Conservation (phyloP, 2,329 filamentous ascomycete genomes). For the Arthrocladium fulminans region DNA sequence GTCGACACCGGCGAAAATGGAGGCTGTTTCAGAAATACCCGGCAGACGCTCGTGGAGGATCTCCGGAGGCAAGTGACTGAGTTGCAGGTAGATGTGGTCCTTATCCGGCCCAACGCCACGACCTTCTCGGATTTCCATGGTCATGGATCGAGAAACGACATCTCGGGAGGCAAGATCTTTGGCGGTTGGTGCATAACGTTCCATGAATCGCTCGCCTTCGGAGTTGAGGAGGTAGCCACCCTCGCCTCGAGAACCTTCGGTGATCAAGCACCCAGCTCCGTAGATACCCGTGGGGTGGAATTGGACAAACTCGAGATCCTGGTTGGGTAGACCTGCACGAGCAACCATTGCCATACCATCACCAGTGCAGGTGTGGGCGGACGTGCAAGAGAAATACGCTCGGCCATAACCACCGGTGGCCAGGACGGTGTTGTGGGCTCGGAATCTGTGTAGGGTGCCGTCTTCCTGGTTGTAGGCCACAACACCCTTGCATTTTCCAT, state of each 20-base stretch:
- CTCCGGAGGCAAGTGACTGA: constrained; percentile 87
- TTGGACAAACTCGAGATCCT: constrained; percentile 98
- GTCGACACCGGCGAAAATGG: constrained; percentile 94
- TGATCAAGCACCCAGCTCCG: constrained; percentile 94
- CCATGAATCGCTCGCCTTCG: constrained; percentile 98
- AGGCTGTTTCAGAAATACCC: constrained; percentile 96
- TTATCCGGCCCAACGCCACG: constrained; percentile 88
- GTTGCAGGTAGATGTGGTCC: constrained; percentile 97
- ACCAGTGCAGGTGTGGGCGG: constrained; percentile 95
- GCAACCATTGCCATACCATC: constrained; percentile 99
- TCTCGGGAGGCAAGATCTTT: constrained; percentile 96
- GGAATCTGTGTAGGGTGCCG: constrained; percentile 92
- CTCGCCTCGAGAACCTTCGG: constrained; percentile 94
- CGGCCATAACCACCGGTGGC: constrained; percentile 96
- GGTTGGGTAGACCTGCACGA: constrained; percentile 92
- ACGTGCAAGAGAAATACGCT: constrained; percentile 97
- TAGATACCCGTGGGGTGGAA: constrained; percentile 99
- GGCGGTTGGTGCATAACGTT: constrained; percentile 92
- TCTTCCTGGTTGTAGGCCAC: constrained; percentile 98
- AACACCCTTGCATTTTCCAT: constrained; percentile 91
- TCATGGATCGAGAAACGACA: constrained; percentile 96
- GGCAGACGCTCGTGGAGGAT: constrained; percentile 92
- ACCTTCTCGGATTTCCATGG: constrained; percentile 92
- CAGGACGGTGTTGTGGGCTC: constrained; percentile 90
- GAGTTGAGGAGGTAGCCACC: constrained; percentile 96